Conservation (phyloP, 2,329 filamentous ascomycete species). For the Botrytis fragariae region DNA sequence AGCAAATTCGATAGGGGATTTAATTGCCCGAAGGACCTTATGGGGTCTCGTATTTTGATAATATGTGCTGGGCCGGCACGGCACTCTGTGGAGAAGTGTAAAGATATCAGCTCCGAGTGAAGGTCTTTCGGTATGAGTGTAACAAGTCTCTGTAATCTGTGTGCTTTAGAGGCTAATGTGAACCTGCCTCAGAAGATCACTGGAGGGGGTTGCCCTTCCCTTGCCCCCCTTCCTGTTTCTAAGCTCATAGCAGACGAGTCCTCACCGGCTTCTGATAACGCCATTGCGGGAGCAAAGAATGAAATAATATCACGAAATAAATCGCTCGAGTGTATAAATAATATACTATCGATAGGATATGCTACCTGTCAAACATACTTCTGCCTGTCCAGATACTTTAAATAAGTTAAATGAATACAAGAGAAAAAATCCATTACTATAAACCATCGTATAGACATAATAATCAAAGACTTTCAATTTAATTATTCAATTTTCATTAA, state of each 20-base stretch:
- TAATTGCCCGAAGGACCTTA: no score
- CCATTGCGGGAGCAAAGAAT: not conserved
- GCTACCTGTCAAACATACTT: not conserved
- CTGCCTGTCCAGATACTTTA: not conserved
- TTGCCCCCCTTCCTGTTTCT: not conserved
- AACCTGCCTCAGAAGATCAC: no score
- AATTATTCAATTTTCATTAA: no score
- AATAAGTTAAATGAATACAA: no score
- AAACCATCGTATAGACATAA: no score
- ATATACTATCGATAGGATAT: not conserved
- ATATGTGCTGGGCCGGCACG: accelerated
- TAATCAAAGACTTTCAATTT: no score
- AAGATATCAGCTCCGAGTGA: not conserved
- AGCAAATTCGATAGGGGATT: no score
- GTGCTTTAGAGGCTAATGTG: not conserved
- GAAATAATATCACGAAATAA: not conserved
- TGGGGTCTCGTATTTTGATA: not conserved
- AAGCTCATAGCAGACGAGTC: not conserved
- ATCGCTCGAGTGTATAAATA: not conserved
- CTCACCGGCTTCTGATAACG: not conserved
- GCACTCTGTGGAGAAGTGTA: not conserved
- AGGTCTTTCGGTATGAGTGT: accelerated
- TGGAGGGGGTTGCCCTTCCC: no score
- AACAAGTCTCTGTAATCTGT: not conserved
- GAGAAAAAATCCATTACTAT: no score